Base-by-base conservation (phyloP, 1,284 basidiomycete species). In the Moesziomyces sp. region DNA sequence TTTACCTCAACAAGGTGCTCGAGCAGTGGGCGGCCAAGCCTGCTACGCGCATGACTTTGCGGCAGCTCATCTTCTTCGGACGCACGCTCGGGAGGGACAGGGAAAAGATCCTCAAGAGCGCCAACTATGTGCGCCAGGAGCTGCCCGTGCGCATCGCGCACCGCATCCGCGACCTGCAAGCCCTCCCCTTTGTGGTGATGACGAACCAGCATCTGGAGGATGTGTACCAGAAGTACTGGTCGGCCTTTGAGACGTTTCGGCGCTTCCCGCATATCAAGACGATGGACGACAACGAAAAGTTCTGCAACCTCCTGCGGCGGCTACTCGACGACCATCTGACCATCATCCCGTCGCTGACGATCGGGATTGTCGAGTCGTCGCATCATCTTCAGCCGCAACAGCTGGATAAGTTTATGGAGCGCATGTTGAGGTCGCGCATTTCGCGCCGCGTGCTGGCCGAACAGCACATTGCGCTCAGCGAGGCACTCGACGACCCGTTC, bases 341-440 rank as follows among this genome's bases (percentile, higher is more conserved):
- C 26, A 74, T 80, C 45, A 76, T 77, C 3, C 74, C 74, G 11
- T 74, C 65, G 11, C 56, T 79, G 21, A 76, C 73, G 1, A 73
- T 83, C 33, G 84, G 85, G 26, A 81, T 86, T 35, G 82, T 83
- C 42, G 85, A 86, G 58, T 73, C 76, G 9, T 90, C 91, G 0
- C 93, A 92, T 18, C 90, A 92, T 80, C 88, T 96, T 13, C 86
- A 89, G 0, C 90, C 93, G 0, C 91, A 93, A 58, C 87, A 89
- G 54, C 87, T 96, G 16, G 93, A 96, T 83, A 88, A 91, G 9
- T 94, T 95, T 84, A 93, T 95, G 91, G 89, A 89, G 23, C 89
- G 93, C 26, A 96, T 96, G 94, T 88, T 96, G 10, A 88, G 93
- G 47, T 94, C 93, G 3, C 88, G 94, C 55, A 94, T 96, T 82